A percentile compares a stretch with the other conserved stretches of the same genome.
Evolutionary conservation across 2,329 filamentous ascomycete species (phyloP).

Genomic region (Sclerotinia sclerotiorum): DNA sequence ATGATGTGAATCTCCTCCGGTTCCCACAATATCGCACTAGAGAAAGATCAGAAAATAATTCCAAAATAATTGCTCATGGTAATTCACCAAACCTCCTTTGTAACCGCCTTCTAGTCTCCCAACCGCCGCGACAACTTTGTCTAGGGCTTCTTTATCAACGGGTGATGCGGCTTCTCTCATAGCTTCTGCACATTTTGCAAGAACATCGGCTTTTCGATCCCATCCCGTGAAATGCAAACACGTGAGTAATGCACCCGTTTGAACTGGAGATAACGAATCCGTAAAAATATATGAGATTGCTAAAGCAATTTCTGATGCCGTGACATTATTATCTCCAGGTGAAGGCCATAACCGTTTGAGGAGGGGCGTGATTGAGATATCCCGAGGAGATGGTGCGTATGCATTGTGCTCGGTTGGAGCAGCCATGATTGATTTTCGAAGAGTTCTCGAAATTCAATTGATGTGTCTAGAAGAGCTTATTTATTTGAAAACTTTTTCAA

Average conservation of each 20-base stretch:
- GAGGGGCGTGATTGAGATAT: constrained; percentile 62
- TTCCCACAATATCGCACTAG: constrained; percentile 90
- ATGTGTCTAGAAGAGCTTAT: neutral
- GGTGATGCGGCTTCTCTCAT: constrained; percentile 80
- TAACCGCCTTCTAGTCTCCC: constrained; percentile 71
- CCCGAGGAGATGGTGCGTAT: constrained; percentile 27
- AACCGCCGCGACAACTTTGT: constrained; percentile 58
- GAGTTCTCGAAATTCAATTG: neutral
- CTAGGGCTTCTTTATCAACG: constrained; percentile 65
- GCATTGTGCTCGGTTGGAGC: constrained; percentile 30
- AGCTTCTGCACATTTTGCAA: constrained; percentile 77
- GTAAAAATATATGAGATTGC: constrained; percentile 91
- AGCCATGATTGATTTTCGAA: constrained; percentile 28
- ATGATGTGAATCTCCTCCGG: constrained; percentile 92
- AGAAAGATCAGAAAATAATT: constrained; percentile 24
- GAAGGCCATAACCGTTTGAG: constrained; percentile 70
- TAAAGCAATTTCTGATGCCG: constrained; percentile 80
- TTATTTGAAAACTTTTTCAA: neutral
- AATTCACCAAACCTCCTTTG: constrained; percentile 74
- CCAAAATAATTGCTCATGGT: neutral
- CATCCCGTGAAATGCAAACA: constrained; percentile 87
- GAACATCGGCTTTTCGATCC: constrained; percentile 80
- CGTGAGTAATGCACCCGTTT: constrained; percentile 83
- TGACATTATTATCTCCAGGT: constrained; percentile 52
- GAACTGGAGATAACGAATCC: constrained; percentile 81